Evolutionary conservation across 495 filamentous ascomycete species (phyloP).

Genomic region (Tuber magnatum): DNA sequence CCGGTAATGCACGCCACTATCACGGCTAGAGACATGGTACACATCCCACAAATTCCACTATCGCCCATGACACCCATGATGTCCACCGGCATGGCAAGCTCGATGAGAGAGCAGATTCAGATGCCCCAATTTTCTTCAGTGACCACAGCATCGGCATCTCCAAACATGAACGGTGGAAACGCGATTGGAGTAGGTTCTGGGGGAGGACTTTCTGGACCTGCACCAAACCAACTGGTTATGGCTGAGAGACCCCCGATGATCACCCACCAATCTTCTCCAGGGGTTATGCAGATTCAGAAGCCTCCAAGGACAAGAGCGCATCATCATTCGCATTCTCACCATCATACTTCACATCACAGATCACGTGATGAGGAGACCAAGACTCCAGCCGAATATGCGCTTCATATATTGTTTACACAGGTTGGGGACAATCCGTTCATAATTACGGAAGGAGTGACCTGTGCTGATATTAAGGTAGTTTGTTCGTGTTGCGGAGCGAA

Average conservation of each 20-base stretch:
- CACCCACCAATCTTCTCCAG: slow-evolving; percentile 29
- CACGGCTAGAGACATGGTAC: slow-evolving; percentile 34
- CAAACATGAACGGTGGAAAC: slow-evolving; percentile 14
- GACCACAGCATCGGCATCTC: slow-evolving; percentile 17
- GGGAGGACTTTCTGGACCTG: slow-evolving; percentile 20
- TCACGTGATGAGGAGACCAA: slow-evolving; percentile 50
- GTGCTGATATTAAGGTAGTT: slow-evolving; percentile 43
- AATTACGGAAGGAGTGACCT: not conserved
- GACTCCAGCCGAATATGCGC: slow-evolving; percentile 90
- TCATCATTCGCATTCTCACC: slow-evolving; percentile 75
- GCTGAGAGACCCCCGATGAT: slow-evolving; percentile 26
- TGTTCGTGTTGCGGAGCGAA: slow-evolving; percentile 78
- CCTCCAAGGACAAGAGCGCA: slow-evolving; percentile 45
- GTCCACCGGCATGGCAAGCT: slow-evolving; percentile 15
- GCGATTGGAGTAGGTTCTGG: slow-evolving; percentile 16
- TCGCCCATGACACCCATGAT: slow-evolving; percentile 38
- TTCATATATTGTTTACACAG: slow-evolving; percentile 92
- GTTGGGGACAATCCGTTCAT: slow-evolving; percentile 45
- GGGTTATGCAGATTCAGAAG: slow-evolving; percentile 34
- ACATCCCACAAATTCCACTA: slow-evolving; percentile 39
- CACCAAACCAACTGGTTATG: slow-evolving; percentile 10
- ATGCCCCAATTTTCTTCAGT: slow-evolving; percentile 37
- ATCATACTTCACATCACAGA: slow-evolving; percentile 58
- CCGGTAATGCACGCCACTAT: slow-evolving; percentile 34
- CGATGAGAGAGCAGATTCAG: slow-evolving; percentile 36